A percentile compares a stretch with the other conserved stretches of the same genome.
phyloP scores from a whole-genome alignment of 495 filamentous ascomycete species.

The Lasiosphaeria miniovina region DNA sequence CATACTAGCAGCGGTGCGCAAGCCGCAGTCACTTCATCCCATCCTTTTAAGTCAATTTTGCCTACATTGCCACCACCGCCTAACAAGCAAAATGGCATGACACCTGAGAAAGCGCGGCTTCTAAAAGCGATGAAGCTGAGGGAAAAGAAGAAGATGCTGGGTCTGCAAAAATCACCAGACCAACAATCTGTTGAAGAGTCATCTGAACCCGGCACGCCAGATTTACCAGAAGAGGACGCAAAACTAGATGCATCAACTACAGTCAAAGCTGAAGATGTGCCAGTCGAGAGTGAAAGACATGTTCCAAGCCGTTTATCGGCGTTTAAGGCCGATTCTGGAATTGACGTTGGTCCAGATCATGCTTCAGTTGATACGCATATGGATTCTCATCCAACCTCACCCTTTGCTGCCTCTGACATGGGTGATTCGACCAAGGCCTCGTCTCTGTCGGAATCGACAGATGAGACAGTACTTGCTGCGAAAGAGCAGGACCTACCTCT shows the following conservation, averaged over 20 bases:
- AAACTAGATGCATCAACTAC: conserved; percentile 5
- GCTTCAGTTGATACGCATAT: conserved; percentile 32
- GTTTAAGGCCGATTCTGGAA: conserved; percentile 39
- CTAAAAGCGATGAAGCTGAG: conserved; percentile 92
- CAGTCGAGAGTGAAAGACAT: conserved; percentile 11
- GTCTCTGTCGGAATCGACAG: conserved; percentile 53
- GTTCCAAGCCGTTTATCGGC: conserved; percentile 22
- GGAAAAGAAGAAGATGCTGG: conserved; percentile 66
- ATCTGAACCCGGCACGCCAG: conserved; percentile 16
- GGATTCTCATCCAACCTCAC: conserved; percentile 53
- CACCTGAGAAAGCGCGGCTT: conserved; percentile 83
- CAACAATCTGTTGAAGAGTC: conserved; percentile 14
- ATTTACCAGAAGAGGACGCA: conserved; percentile 10
- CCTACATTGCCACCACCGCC: conserved; percentile 32
- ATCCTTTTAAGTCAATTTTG: conserved; percentile 43
- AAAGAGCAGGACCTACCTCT: conserved; percentile 16
- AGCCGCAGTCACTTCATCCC: conserved; percentile 53
- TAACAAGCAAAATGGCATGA: conserved; percentile 58
- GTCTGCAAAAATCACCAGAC: conserved; percentile 18
- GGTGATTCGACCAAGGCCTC: conserved; percentile 54
- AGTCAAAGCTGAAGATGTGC: conserved; percentile 2
- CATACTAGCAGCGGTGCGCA: conserved; percentile 38
- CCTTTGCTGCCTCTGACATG: conserved; percentile 45
- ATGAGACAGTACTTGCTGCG: conserved; percentile 43
- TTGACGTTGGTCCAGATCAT: conserved; percentile 37